phyloP scores from a whole-genome alignment of 768 basidiomycete species.

The Kwoniella dendrophila region DNA sequence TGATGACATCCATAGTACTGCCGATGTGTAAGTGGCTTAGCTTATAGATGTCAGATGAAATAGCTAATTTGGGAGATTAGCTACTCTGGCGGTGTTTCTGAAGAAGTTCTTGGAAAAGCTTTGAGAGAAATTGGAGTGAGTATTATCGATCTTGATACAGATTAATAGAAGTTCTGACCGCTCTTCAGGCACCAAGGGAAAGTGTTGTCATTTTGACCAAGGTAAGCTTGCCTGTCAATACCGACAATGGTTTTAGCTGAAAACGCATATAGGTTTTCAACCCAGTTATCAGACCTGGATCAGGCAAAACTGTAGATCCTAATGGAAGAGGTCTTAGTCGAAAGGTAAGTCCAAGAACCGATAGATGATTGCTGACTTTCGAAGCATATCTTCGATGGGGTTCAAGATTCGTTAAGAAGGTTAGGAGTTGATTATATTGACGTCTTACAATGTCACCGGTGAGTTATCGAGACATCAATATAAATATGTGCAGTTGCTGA shows the following conservation, averaged over 20 bases:
- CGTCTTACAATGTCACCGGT: conserved; percentile 61
- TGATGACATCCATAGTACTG: conserved; percentile 22
- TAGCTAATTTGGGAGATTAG: conserved; percentile 1
- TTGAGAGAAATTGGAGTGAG: conserved; percentile 26
- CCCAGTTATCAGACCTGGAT: conserved; percentile 7
- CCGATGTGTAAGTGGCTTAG: conserved; percentile 36
- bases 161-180: not conserved
- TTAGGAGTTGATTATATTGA: conserved; percentile 78
- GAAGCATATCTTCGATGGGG: conserved; percentile 69
- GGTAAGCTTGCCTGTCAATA: conserved; percentile 49
- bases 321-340: conserved; percentile 22
- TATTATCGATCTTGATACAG: not conserved
- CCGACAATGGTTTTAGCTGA: too few species aligned
- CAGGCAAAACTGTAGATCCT: conserved; percentile 1
- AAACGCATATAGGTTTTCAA: not conserved
- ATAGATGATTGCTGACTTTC: not conserved
- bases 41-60: not conserved
- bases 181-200: conserved; percentile 65
- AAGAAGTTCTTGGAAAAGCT: conserved; percentile 68
- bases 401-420: conserved; percentile 63
- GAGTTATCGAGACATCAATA: not conserved
- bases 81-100: conserved; percentile 34
- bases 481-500: not conserved
- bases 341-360: conserved; percentile 17
- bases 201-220: conserved; percentile 80